Evolutionary conservation across 1,284 basidiomycete species (phyloP).

Genomic region (Puccinia triticina): DNA sequence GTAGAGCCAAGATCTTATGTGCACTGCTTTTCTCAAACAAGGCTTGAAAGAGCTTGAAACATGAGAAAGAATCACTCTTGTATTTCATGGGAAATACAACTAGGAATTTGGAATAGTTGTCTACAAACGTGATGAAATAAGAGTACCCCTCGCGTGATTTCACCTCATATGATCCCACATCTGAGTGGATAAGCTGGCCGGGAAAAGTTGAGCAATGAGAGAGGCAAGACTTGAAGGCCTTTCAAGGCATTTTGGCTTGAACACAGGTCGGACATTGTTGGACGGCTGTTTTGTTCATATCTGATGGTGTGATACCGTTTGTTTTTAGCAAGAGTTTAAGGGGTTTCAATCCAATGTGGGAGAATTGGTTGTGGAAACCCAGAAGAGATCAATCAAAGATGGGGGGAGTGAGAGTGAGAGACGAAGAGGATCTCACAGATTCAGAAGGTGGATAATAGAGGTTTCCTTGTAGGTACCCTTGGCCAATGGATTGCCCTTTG

Average conservation of each 20-base stretch:
- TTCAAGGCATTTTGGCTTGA: no score
- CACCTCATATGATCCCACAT: background rate
- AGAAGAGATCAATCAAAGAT: background rate
- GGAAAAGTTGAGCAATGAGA: background rate
- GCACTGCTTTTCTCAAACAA: constrained; percentile 55
- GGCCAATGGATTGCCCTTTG: no score
- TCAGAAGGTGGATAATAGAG: background rate
- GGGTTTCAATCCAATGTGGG: background rate
- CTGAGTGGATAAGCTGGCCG: constrained; percentile 26
- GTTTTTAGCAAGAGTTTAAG: constrained; percentile 5
- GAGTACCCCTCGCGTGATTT: no score
- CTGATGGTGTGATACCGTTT: background rate
- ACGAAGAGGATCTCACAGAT: background rate
- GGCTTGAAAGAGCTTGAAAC: constrained; percentile 60
- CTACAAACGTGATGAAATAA: no score
- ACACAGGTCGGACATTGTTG: background rate
- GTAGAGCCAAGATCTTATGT: background rate
- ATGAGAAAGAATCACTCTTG: constrained; percentile 1
- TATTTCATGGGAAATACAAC: no score
- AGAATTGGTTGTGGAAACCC: background rate
- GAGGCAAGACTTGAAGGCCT: background rate
- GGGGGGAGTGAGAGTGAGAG: background rate
- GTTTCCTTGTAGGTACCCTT: background rate
- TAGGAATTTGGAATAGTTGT: no score
- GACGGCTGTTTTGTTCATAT: background rate